A percentile compares a stretch with the other conserved stretches of the same genome.
phyloP scores from a whole-genome alignment of 2,329 filamentous ascomycete species.

The Alternaria tenuissima region DNA sequence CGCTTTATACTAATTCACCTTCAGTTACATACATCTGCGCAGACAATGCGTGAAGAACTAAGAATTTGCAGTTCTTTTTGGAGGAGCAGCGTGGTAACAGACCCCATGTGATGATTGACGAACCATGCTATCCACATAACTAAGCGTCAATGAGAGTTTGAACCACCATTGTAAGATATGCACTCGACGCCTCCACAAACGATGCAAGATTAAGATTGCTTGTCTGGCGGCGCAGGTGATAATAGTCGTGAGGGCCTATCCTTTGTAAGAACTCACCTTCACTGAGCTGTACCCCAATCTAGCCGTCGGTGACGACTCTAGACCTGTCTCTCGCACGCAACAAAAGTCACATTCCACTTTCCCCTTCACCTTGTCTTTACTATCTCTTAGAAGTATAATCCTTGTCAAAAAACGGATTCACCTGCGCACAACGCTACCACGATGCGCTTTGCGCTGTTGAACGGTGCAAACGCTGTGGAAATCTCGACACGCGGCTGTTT shows the following conservation, averaged over 20 bases:
- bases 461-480: not conserved
- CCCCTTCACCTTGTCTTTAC: slow-evolving; percentile 4
- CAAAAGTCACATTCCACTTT: not conserved
- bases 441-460: not conserved
- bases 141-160: slow-evolving; percentile 4
- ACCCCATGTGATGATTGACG: not conserved
- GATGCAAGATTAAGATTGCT: not conserved
- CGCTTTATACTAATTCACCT: slow-evolving; percentile 16
- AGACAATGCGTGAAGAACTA: slow-evolving; percentile 33
- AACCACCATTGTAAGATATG: not conserved
- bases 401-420: not conserved
- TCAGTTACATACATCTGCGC: slow-evolving; percentile 45
- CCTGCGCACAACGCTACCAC: not conserved
- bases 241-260: not conserved
- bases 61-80: not conserved
- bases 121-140: not conserved
- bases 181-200: not conserved
- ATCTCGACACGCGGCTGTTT: not conserved
- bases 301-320: not conserved
- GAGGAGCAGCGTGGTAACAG: not conserved
- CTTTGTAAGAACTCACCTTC: not conserved
- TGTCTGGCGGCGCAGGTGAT: not conserved
- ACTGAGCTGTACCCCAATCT: not conserved
- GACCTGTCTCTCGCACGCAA: not conserved
- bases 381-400: not conserved